phyloP scores from a whole-genome alignment of 305 asterid species.

The Fraxinus angustifolia region DNA sequence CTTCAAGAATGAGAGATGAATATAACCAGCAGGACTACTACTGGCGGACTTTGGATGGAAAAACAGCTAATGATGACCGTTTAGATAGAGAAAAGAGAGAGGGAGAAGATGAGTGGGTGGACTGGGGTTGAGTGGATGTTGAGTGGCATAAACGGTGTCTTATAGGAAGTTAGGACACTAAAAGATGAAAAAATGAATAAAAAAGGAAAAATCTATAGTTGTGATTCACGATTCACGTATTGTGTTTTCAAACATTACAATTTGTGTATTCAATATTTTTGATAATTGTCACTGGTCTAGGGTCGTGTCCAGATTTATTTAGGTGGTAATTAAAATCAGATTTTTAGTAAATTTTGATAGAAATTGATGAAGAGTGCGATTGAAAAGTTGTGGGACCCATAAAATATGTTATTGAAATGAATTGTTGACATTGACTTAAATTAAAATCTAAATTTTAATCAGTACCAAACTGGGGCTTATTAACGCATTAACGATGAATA shows the following conservation, averaged over 20 bases:
- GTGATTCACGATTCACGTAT: background rate
- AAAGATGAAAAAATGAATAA: background rate
- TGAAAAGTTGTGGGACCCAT: too few species aligned
- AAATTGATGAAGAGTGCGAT: too few species aligned
- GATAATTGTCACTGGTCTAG: background rate
- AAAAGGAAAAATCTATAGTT: constrained; percentile 13
- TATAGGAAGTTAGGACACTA: constrained; percentile 9
- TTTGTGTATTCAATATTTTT: background rate
- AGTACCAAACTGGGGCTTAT: too few species aligned
- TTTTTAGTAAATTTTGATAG: too few species aligned
- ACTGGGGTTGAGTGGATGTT: background rate
- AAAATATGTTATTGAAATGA: too few species aligned
- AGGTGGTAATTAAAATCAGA: too few species aligned
- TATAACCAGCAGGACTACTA: constrained; percentile 12
- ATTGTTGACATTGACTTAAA: too few species aligned
- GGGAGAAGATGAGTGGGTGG: background rate
- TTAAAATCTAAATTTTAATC: too few species aligned
- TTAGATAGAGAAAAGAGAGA: constrained; percentile 22
- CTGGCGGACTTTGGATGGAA: constrained; percentile 24
- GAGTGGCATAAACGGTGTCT: background rate
- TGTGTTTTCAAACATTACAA: background rate
- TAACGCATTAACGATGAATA: too few species aligned
- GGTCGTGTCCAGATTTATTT: background rate
- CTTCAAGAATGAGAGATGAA: constrained; percentile 15
- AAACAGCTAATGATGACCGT: background rate